phyloP scores from a whole-genome alignment of 1,284 basidiomycete genomes.

The Leccinum angustisporum region DNA sequence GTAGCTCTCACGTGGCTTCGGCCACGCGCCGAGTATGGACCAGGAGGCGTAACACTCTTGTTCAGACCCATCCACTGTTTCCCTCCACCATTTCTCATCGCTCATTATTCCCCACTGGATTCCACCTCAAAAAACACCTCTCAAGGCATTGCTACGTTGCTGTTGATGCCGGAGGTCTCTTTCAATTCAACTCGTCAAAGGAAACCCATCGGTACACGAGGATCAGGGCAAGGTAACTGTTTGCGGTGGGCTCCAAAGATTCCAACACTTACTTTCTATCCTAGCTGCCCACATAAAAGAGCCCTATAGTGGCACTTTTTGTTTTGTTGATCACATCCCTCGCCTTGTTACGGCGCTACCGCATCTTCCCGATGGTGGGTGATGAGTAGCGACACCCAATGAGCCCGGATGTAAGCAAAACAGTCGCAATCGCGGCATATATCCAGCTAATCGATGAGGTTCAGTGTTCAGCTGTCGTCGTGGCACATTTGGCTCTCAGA shows the following conservation, averaged over 20 bases:
- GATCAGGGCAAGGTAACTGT: slow-evolving; percentile 30
- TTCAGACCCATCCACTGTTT: slow-evolving; percentile 31
- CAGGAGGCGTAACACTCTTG: slow-evolving; percentile 37
- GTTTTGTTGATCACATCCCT: neutral
- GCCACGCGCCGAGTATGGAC: slow-evolving; percentile 32
- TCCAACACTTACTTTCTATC: slow-evolving; percentile 9
- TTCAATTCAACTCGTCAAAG: neutral
- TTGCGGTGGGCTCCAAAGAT: slow-evolving; percentile 7
- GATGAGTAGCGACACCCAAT: slow-evolving; percentile 15
- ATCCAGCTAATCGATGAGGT: slow-evolving; percentile 16
- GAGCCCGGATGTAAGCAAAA: slow-evolving; percentile 11
- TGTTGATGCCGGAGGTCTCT: neutral
- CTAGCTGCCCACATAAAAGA: neutral
- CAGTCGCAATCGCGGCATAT: slow-evolving; percentile 17
- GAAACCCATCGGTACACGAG: slow-evolving; percentile 9
- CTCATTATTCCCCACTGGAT: slow-evolving; percentile 20
- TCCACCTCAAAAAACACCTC: slow-evolving; percentile 11
- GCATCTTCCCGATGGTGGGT: slow-evolving; percentile 23
- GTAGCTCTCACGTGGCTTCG: slow-evolving; percentile 29
- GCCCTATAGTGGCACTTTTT: neutral
- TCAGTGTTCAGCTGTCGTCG: slow-evolving; percentile 1
- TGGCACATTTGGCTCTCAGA: neutral
- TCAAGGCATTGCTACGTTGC: neutral
- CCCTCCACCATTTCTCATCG: slow-evolving; percentile 33
- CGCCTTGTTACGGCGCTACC: slow-evolving; percentile 3